Conservation (phyloP, 2,329 filamentous ascomycete genomes). For the Paecilomyces formosus region DNA sequence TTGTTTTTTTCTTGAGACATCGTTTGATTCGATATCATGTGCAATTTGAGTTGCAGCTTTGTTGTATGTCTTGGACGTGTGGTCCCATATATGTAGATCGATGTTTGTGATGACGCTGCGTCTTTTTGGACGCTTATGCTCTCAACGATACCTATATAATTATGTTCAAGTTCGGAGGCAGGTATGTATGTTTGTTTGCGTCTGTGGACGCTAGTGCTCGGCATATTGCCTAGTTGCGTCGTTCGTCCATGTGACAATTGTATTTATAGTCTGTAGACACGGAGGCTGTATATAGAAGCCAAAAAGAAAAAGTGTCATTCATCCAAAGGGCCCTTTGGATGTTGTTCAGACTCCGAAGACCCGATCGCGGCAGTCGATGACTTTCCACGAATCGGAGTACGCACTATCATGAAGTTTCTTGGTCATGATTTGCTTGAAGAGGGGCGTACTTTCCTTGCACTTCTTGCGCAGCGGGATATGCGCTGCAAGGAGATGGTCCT, state of each 20-base stretch:
- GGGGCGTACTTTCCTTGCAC: background rate
- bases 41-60: background rate
- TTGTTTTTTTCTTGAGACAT: background rate
- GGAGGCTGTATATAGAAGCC: background rate
- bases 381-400: background rate
- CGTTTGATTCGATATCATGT: background rate
- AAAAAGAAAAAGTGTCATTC: background rate
- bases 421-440: background rate
- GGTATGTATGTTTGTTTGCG: background rate
- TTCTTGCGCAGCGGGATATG: background rate
- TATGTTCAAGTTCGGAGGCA: background rate
- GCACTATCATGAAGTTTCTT: background rate
- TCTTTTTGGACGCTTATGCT: background rate
- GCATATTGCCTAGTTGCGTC: background rate
- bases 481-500: background rate
- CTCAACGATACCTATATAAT: background rate
- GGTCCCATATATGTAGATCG: background rate
- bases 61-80: background rate
- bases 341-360: background rate
- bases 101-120: background rate
- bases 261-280: background rate
- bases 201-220: background rate
- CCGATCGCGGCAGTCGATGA: background rate
- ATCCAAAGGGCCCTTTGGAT: background rate
- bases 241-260: background rate